phyloP scores from a whole-genome alignment of 768 basidiomycete genomes.

The Termitomyces sp. region DNA sequence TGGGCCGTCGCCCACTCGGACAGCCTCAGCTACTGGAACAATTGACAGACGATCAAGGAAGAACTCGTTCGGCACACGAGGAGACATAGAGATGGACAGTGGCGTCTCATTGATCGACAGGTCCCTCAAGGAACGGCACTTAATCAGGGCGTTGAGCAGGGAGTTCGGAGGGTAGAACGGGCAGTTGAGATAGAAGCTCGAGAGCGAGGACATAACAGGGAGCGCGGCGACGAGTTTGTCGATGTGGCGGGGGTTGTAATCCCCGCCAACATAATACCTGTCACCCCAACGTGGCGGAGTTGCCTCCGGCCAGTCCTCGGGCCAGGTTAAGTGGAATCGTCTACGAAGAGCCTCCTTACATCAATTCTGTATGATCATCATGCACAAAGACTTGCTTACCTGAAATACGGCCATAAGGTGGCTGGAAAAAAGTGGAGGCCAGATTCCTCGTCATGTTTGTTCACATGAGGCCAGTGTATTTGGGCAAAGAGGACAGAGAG shows the following conservation, averaged over 20 bases:
- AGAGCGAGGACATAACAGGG: constrained; percentile 28
- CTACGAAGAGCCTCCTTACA: constrained; percentile 13
- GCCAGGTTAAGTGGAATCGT: constrained; percentile 33
- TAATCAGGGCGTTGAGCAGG: constrained; percentile 29
- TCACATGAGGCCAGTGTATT: constrained; percentile 34
- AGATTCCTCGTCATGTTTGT: constrained; percentile 27
- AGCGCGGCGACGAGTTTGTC: constrained; percentile 30
- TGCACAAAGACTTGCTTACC: constrained; percentile 18
- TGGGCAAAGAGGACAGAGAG: constrained; percentile 27
- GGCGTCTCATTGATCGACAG: constrained; percentile 34
- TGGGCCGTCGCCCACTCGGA: constrained; percentile 35
- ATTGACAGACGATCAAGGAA: constrained; percentile 28
- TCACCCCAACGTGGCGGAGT: constrained; percentile 34
- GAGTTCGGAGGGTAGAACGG: constrained; percentile 34
- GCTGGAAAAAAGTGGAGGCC: constrained; percentile 35
- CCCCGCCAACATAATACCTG: constrained; percentile 25
- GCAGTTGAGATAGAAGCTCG: constrained; percentile 29
- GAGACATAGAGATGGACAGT: constrained; percentile 26
- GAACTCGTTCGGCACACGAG: constrained; percentile 23
- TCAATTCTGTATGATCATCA: neutral
- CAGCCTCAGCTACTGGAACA: constrained; percentile 33
- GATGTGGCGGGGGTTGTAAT: constrained; percentile 29
- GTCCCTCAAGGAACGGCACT: constrained; percentile 27
- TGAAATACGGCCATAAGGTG: constrained; percentile 30
- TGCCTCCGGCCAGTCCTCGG: constrained; percentile 38